phyloP scores from a whole-genome alignment of 1,284 basidiomycete species.

The Fomitiporia mediterranea region DNA sequence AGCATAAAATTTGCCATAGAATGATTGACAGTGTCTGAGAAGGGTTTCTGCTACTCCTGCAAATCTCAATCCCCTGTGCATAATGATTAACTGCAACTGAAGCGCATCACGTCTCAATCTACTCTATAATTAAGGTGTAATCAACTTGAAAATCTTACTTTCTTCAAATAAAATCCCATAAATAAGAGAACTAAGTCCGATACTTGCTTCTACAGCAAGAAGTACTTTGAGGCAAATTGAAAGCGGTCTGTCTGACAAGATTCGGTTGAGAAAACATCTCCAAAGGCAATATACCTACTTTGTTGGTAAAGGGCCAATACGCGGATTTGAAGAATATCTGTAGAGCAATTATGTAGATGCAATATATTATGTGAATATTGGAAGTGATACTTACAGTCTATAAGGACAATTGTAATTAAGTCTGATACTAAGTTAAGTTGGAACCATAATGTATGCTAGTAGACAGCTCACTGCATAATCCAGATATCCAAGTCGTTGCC shows the following conservation, averaged over 20 bases:
- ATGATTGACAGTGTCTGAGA: background rate
- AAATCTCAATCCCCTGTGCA: background rate
- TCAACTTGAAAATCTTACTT: background rate
- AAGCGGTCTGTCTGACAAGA: background rate
- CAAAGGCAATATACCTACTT: background rate
- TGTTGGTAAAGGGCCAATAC: constrained; percentile 1
- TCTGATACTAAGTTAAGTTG: background rate
- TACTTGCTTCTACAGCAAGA: background rate
- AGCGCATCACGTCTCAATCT: too few species aligned
- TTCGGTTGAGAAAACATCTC: background rate
- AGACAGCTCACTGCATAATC: background rate
- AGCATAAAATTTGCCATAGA: background rate
- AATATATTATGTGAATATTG: background rate
- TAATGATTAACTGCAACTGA: constrained; percentile 1
- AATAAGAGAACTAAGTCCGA: background rate
- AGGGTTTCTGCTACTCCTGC: background rate
- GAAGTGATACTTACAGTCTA: background rate
- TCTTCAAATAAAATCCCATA: background rate
- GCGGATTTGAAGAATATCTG: constrained; percentile 6
- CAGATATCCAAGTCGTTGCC: too few species aligned
- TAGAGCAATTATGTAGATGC: too few species aligned
- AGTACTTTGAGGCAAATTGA: background rate
- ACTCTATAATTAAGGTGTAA: background rate
- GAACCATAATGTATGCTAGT: too few species aligned
- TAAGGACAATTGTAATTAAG: background rate